phyloP scores from a whole-genome alignment of 805 yeast species.

The Metschnikowia arizonensis region DNA sequence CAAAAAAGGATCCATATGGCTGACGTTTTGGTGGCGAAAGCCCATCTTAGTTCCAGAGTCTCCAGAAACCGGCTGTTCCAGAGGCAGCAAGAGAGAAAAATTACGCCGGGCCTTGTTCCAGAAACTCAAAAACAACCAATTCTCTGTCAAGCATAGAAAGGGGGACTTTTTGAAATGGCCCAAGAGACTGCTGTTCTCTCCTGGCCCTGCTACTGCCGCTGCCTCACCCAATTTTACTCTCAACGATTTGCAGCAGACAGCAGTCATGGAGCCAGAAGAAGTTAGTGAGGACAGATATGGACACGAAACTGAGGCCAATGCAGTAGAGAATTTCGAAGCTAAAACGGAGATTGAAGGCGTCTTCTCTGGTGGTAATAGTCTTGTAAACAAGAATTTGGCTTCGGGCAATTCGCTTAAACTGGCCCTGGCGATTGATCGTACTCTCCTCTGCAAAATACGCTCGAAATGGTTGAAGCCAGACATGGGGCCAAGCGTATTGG shows the following conservation, averaged over 20 bases:
- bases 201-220: background rate
- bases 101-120: constrained; percentile 1
- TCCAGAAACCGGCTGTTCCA: background rate
- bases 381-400: background rate
- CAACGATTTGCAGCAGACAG: background rate
- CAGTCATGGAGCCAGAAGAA: background rate
- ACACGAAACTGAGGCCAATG: background rate
- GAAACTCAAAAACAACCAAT: background rate
- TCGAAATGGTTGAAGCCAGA: constrained; percentile 11
- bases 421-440: constrained; percentile 1
- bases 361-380: background rate
- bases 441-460: constrained; percentile 10
- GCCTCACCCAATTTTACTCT: background rate
- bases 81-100: constrained; percentile 3
- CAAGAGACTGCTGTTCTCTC: background rate
- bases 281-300: background rate
- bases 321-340: background rate
- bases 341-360: background rate
- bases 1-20: background rate
- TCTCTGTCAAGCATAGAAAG: background rate
- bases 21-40: background rate
- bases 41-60: background rate
- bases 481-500: background rate
- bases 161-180: background rate
- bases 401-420: background rate